Conservation (phyloP, 2,329 filamentous ascomycete species). For the Ilyonectria destructans region DNA sequence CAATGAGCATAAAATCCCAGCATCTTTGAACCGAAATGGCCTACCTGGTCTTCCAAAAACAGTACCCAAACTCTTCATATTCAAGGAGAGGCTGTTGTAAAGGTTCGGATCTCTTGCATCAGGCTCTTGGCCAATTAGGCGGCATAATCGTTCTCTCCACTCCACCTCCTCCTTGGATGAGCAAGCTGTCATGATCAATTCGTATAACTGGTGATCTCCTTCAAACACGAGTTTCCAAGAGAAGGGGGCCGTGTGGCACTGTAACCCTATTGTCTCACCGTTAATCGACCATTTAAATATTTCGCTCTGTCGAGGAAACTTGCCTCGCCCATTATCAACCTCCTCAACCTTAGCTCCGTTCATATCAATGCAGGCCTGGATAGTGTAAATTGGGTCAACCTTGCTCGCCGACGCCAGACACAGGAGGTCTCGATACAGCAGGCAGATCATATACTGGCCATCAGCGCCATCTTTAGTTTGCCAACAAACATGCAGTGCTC, state of each 20-base stretch:
- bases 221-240: conserved; percentile 96
- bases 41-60: conserved; percentile 82
- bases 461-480: conserved; percentile 78
- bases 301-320: conserved; percentile 36
- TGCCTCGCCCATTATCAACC: conserved; percentile 82
- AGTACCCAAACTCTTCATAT: conserved; percentile 82
- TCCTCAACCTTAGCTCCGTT: conserved; percentile 78
- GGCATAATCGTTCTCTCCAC: conserved; percentile 81
- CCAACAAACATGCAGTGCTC: conserved; percentile 87
- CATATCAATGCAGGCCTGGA: conserved; percentile 82
- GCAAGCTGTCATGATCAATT: conserved; percentile 90
- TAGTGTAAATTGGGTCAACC: conserved; percentile 78
- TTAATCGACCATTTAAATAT: not conserved
- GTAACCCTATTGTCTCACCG: conserved; percentile 74
- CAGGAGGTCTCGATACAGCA: conserved; percentile 86
- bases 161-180: conserved; percentile 83
- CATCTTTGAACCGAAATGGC: conserved; percentile 22
- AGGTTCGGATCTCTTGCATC: conserved; percentile 64
- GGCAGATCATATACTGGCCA: conserved; percentile 87
- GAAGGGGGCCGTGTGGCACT: conserved; percentile 88
- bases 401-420: conserved; percentile 81
- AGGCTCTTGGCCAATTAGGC: conserved; percentile 65
- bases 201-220: conserved; percentile 82
- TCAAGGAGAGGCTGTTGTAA: conserved; percentile 77
- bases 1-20: conserved; percentile 24